Conservation (phyloP, 202 grass and related monocot genomes). For the Carex sylvatica region DNA sequence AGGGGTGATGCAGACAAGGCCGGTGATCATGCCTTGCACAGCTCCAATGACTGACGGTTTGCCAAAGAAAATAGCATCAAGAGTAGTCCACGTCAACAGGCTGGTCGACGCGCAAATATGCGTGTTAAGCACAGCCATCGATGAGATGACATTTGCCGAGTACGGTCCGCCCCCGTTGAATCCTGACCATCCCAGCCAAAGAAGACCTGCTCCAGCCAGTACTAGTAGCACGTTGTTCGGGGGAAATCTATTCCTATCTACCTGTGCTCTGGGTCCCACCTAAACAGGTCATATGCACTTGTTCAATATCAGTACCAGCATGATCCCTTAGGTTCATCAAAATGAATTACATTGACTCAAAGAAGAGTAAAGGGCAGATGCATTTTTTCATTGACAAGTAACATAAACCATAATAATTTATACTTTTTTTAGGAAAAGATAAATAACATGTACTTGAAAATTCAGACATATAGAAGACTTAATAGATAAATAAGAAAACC, state of each 20-base stretch:
- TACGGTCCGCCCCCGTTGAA: constrained; percentile 72
- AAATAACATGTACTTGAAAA: background rate
- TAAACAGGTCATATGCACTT: constrained; percentile 5
- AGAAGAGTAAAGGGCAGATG: background rate
- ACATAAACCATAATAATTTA: background rate
- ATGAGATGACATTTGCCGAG: constrained; percentile 66
- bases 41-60: constrained; percentile 76
- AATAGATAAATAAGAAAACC: background rate
- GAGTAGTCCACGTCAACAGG: constrained; percentile 62
- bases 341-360: background rate
- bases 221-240: constrained; percentile 72
- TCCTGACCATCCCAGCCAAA: constrained; percentile 77
- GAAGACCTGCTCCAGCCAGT: constrained; percentile 60
- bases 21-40: constrained; percentile 81
- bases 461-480: background rate
- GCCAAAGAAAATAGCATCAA: constrained; percentile 64
- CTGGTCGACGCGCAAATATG: constrained; percentile 66
- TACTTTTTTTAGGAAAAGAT: background rate
- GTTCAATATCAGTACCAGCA: constrained; percentile 7
- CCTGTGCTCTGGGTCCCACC: constrained; percentile 52
- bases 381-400: background rate
- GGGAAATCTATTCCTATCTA: constrained; percentile 55
- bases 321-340: background rate
- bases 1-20: constrained; percentile 81
- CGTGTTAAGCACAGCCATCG: constrained; percentile 79